Base-by-base conservation (phyloP, 2,329 filamentous ascomycete species). In the Cladophialophora exuberans region DNA sequence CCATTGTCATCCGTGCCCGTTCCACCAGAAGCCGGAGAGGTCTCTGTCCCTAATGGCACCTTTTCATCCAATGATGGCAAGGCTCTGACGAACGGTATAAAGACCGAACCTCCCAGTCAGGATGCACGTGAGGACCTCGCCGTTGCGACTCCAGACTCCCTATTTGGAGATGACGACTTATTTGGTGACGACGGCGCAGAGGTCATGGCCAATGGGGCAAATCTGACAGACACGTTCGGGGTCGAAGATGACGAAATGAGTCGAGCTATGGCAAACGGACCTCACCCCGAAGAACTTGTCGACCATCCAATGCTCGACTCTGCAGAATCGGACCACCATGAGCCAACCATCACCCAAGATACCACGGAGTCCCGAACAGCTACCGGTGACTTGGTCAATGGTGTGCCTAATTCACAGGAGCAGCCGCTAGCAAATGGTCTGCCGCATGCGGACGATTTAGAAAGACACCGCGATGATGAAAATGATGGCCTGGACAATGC, bases 171-270 rank as follows among this genome's bases (percentile, higher is more conserved):
- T 0, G 90, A 91, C 42, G 96, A 91, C 2, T 78, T 99, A 1
- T 99, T 97, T 69, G 94, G 93, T 2, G 91, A 95, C 62, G 87
- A 82, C 50, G 85, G 87, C 69, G 86, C 72, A 68, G 76, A 73
- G 20, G 75, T 71, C 41, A 71, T 69, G 10, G 71, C 72, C 31
- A 72, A 74, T 18, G 76, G 74, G 45, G 79, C 70, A 61, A 78
- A 71, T 60, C 80, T 71, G 68, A 76, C 81, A 20, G 85, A 83
- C 39, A 74, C 71, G 3, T 95, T 90, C 68, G 88, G 83, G 0
- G 90, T 96, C 38, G 90, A 96, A 35, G 90, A 95, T 55, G 86
- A 91, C 63, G 89, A 92, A 61, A 91, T 95, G 63, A 86, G 86
- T 2, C 78, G 85, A 52, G 87, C 87, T 1, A 87, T 96, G 72